These are phyloP conservation scores for Hondaea fermentalgiana DNA, from an alignment of 108 stramenopile genomes.

Conservation along the genomic window DNA sequence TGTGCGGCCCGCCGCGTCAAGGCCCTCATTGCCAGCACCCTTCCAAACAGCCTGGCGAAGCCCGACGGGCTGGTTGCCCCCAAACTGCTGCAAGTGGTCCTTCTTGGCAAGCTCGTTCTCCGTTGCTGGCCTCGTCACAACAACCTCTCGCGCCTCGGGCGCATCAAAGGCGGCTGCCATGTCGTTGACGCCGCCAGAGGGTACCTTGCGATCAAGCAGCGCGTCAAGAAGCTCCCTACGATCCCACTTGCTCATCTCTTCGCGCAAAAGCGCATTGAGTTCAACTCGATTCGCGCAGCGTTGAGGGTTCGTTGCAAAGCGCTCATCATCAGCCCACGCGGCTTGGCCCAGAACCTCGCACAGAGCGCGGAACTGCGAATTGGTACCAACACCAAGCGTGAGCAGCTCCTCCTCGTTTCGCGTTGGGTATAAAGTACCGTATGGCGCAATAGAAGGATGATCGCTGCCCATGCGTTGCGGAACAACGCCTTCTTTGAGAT, in stretches of 20 bases:
- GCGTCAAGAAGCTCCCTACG: not conserved
- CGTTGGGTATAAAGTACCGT: not conserved
- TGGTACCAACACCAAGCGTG: not conserved
- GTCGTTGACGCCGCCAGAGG: not conserved
- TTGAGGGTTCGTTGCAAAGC: not conserved
- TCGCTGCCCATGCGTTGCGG: constrained; percentile 3
- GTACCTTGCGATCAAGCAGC: not conserved
- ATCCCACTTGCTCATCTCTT: not conserved
- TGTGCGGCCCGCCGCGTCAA: not conserved
- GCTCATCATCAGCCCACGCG: not conserved
- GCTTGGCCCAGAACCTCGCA: not conserved
- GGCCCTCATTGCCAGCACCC: not conserved
- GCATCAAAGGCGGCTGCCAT: not conserved
- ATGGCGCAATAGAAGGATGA: not conserved
- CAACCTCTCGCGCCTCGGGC: not conserved
- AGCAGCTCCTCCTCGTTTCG: not conserved
- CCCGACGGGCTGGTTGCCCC: not conserved
- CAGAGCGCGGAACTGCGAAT: not conserved
- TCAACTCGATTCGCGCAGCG: not conserved
- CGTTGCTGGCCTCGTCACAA: not conserved
- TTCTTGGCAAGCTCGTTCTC: not conserved
- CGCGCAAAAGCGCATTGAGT: not conserved
- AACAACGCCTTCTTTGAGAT: not conserved
- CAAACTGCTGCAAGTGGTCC: not conserved
- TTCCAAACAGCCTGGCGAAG: not conserved